These are phyloP conservation scores for Cymbopogon citratus DNA, from an alignment of 176 grass and related monocot genomes.

Conservation along the genomic window DNA sequence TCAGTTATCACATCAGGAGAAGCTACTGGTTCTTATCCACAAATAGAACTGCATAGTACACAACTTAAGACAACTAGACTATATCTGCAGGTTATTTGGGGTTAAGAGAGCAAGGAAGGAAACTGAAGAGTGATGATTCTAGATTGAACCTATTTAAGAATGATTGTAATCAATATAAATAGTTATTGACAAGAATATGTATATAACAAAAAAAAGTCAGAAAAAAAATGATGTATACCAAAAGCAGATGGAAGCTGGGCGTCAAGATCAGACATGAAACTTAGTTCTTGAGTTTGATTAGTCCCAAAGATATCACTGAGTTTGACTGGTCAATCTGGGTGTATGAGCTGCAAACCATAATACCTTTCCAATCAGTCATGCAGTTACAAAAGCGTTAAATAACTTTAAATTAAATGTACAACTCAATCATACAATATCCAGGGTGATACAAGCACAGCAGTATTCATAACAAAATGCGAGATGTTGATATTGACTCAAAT, in stretches of 20 bases:
- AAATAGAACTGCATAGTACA: not conserved
- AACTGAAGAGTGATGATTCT: not conserved
- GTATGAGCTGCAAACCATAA: constrained; percentile 33
- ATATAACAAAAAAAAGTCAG: not conserved
- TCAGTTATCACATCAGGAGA: not conserved
- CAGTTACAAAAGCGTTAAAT: not conserved
- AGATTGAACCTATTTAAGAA: not conserved
- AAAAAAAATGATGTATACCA: constrained; percentile 34
- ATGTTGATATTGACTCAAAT: not conserved
- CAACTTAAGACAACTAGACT: not conserved
- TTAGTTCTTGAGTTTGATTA: constrained; percentile 31
- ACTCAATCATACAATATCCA: not conserved
- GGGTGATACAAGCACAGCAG: not conserved
- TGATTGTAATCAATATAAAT: not conserved
- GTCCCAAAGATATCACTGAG: not conserved
- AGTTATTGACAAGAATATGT: not conserved
- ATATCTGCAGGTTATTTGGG: not conserved
- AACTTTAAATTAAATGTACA: not conserved
- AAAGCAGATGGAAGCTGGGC: constrained; percentile 49
- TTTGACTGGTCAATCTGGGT: constrained; percentile 14
- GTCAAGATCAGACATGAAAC: constrained; percentile 65
- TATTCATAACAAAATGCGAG: not conserved
- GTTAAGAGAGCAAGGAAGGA: not conserved
- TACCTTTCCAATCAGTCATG: constrained; percentile 5
- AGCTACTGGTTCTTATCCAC: not conserved